These are phyloP conservation scores for Strobilomyces confusus DNA, from an alignment of 768 basidiomycete genomes.

Conservation along the genomic window DNA sequence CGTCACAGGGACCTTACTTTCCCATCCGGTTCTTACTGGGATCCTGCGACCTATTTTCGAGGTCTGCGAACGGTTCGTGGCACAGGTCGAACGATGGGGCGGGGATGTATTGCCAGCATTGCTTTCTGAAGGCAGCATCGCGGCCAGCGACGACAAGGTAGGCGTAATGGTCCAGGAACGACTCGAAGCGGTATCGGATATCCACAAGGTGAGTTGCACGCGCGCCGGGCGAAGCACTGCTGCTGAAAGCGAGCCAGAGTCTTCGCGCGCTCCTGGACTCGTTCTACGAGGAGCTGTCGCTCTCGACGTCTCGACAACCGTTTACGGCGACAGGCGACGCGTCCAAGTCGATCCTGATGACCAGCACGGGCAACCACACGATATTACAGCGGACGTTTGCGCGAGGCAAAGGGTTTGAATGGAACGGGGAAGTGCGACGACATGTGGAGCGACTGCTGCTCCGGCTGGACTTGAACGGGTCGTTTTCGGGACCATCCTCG, in stretches of 20 bases:
- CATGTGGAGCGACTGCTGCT: constrained; percentile 81
- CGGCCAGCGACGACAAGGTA: constrained; percentile 48
- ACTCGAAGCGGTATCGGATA: constrained; percentile 62
- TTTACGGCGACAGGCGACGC: constrained; percentile 59
- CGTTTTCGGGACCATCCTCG: constrained; percentile 47
- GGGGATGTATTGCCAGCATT: constrained; percentile 85
- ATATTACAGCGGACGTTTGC: constrained; percentile 48
- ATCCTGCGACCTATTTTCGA: constrained; percentile 73
- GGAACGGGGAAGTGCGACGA: constrained; percentile 65
- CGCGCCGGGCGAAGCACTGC: not conserved
- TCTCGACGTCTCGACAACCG: constrained; percentile 73
- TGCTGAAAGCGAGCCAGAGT: constrained; percentile 41
- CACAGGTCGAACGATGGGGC: constrained; percentile 87
- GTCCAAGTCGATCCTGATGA: constrained; percentile 68
- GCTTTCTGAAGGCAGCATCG: constrained; percentile 74
- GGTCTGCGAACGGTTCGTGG: constrained; percentile 83
- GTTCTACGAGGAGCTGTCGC: constrained; percentile 79
- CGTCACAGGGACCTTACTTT: constrained; percentile 73
- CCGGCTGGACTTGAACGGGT: constrained; percentile 81
- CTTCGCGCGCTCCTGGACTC: constrained; percentile 62
- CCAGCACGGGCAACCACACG: constrained; percentile 46
- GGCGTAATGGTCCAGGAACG: constrained; percentile 74
- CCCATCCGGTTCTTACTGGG: constrained; percentile 57
- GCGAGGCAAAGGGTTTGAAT: constrained; percentile 49
- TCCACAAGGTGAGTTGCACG: constrained; percentile 57